A percentile compares a stretch with the other conserved stretches of the same genome.
Evolutionary conservation across 139 green algal species (phyloP).

Genomic region (Ettlia oleoabundans): DNA sequence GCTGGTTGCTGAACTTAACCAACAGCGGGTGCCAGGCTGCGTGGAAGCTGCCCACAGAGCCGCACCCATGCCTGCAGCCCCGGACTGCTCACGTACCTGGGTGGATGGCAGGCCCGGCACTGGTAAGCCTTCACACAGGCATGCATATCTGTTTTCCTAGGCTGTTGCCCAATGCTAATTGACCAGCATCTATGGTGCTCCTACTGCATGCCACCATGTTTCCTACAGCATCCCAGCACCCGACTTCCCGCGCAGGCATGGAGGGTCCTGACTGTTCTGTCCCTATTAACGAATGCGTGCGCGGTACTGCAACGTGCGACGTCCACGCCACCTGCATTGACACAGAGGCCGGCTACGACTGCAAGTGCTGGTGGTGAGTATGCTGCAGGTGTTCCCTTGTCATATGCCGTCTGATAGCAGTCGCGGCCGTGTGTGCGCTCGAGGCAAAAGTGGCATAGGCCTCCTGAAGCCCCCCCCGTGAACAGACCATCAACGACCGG

Average conservation of each 20-base stretch:
- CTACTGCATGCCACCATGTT: too few relatives aligned
- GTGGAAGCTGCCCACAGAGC: not conserved
- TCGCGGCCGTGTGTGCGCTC: too few relatives aligned
- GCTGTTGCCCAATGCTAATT: too few relatives aligned
- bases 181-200: too few relatives aligned
- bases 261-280: constrained; percentile 61
- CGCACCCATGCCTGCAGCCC: not conserved
- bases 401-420: not conserved
- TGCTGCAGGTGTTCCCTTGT: too few relatives aligned
- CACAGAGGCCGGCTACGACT: constrained; percentile 51
- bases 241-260: constrained; percentile 24
- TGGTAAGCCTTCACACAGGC: constrained; percentile 20
- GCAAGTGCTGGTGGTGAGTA: constrained; percentile 52
- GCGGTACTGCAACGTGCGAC: constrained; percentile 53
- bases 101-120: constrained; percentile 52
- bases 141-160: not conserved
- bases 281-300: constrained; percentile 69
- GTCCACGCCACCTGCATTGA: constrained; percentile 61
- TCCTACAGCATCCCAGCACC: not conserved
- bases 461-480: too few relatives aligned
- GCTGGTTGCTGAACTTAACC: constrained; percentile 33
- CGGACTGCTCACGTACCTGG: constrained; percentile 47
- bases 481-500: too few relatives aligned
- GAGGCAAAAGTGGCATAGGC: too few relatives aligned
- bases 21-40: constrained; percentile 6